Percentiles rank a stretch among this genome's conserved stretches.
These are phyloP conservation scores for Sclerotinia spermophila DNA, from an alignment of 2,329 filamentous ascomycete genomes.

Conservation along the genomic window DNA sequence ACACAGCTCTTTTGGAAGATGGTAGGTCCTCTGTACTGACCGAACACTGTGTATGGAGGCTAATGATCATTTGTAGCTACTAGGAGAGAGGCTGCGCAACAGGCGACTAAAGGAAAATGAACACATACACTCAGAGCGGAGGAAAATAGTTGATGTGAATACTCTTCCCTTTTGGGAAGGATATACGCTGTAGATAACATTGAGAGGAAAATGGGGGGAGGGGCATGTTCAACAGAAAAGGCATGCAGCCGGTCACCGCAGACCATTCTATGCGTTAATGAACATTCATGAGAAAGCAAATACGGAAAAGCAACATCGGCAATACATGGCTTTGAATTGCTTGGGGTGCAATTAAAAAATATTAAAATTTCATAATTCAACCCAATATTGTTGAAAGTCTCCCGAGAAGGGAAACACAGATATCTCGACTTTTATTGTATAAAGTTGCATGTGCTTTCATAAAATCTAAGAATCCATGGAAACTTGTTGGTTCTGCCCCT, in stretches of 20 bases:
- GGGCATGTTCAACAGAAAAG: neutral
- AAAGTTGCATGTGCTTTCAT: neutral
- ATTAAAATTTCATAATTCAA: neutral
- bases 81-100: conserved; percentile 46
- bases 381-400: neutral
- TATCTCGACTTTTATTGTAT: neutral
- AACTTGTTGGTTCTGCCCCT: neutral
- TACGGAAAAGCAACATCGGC: neutral
- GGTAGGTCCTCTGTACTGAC: conserved; percentile 43
- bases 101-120: conserved; percentile 47
- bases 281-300: neutral
- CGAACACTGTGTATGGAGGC: neutral
- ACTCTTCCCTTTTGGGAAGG: neutral
- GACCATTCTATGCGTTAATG: neutral
- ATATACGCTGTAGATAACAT: neutral
- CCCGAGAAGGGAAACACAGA: neutral
- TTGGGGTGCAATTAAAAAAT: neutral
- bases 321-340: neutral
- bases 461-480: neutral
- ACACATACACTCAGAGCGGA: neutral
- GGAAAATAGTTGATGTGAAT: neutral
- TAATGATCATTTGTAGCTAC: conserved; percentile 28
- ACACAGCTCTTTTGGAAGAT: conserved; percentile 68
- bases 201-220: neutral
- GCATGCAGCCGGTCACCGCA: neutral